Evolutionary conservation across 495 filamentous ascomycete genomes (phyloP).

Genomic region (Oidiodendron maius): DNA sequence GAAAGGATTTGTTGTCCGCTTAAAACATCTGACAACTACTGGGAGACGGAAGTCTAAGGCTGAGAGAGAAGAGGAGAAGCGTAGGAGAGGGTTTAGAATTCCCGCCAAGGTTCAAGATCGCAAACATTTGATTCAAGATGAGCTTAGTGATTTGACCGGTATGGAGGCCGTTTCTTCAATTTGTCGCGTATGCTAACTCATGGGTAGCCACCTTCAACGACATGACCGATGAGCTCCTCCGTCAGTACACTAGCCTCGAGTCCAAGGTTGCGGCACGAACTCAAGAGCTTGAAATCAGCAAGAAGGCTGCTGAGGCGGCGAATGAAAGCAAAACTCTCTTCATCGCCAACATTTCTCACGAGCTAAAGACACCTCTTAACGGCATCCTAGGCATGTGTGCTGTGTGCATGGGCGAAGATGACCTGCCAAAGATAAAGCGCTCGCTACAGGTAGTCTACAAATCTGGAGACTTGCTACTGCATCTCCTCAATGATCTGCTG

Average conservation of each 20-base stretch:
- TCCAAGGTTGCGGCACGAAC: constrained; percentile 81
- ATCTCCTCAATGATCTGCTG: constrained; percentile 84
- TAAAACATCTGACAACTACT: constrained; percentile 28
- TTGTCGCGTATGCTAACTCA: not conserved
- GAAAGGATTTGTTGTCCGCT: constrained; percentile 29
- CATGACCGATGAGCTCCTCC: constrained; percentile 85
- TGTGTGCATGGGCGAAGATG: constrained; percentile 78
- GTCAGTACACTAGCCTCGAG: constrained; percentile 78
- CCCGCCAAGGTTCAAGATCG: constrained; percentile 72
- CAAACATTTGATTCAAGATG: constrained; percentile 73
- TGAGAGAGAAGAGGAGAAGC: constrained; percentile 36
- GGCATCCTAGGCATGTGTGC: constrained; percentile 92
- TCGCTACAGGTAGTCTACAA: constrained; percentile 83
- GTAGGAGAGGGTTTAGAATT: constrained; percentile 66
- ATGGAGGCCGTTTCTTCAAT: not conserved
- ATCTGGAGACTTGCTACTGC: constrained; percentile 79
- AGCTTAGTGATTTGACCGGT: constrained; percentile 76
- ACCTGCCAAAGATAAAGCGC: constrained; percentile 66
- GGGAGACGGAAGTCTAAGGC: constrained; percentile 24
- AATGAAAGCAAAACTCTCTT: constrained; percentile 95
- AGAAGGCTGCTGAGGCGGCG: constrained; percentile 84
- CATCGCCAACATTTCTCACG: constrained; percentile 93
- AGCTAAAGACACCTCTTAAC: constrained; percentile 87
- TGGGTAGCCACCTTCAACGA: constrained; percentile 70
- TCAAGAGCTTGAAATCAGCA: constrained; percentile 76